Percentiles rank a stretch among this genome's conserved stretches.
Evolutionary conservation across 169 alveolate species (phyloP).

Genomic region (Cryptosporidium viatorum): DNA sequence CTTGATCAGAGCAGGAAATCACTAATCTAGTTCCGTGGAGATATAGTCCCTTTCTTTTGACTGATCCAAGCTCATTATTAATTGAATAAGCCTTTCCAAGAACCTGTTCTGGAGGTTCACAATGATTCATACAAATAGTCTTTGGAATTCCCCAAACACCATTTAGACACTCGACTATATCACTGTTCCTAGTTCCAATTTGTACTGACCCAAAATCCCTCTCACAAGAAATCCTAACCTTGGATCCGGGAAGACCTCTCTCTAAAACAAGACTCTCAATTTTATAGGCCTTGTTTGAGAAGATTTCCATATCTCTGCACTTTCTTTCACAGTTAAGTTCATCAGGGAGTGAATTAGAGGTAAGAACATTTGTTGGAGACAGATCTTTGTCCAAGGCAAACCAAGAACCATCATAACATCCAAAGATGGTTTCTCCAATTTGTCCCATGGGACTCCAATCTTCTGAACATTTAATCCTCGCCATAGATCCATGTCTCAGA

Average conservation of each 20-base stretch:
- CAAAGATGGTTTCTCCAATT: not conserved
- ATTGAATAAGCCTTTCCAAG: conserved; percentile 48
- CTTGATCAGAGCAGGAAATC: conserved; percentile 65
- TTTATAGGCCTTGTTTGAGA: conserved; percentile 48
- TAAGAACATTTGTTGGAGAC: not conserved
- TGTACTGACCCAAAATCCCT: conserved; percentile 43
- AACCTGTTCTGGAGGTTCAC: conserved; percentile 41
- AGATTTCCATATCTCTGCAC: conserved; percentile 40
- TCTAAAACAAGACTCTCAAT: conserved; percentile 11
- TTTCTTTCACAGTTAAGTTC: conserved; percentile 36
- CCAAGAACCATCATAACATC: conserved; percentile 66
- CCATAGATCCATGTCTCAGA: conserved; percentile 51
- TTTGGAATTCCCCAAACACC: conserved; percentile 73
- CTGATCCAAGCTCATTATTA: not conserved
- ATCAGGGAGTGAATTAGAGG: not conserved
- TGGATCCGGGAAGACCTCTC: conserved; percentile 26
- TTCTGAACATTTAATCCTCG: conserved; percentile 57
- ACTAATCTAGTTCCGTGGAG: conserved; percentile 44
- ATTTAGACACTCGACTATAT: conserved; percentile 47
- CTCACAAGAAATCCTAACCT: conserved; percentile 39
- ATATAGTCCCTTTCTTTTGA: conserved; percentile 27
- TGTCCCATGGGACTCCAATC: conserved; percentile 41
- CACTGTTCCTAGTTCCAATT: conserved; percentile 34
- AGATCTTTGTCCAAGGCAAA: not conserved
- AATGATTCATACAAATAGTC: conserved; percentile 56